phyloP scores from a whole-genome alignment of 495 filamentous ascomycete genomes.

The Astrothelium subdiscretum region DNA sequence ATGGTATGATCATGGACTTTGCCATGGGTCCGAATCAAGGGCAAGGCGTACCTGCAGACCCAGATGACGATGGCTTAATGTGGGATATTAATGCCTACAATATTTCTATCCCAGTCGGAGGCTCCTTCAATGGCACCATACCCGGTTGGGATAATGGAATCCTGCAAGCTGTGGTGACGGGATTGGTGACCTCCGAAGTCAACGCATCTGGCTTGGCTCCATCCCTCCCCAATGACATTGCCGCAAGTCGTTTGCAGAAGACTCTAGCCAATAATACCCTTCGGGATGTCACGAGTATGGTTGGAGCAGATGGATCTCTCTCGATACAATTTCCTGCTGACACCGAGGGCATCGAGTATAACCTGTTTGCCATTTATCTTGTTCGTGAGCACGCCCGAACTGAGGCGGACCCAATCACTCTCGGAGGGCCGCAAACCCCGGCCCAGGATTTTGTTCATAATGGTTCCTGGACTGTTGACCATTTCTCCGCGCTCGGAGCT shows the following conservation, averaged over 20 bases:
- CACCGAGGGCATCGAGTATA: slow-evolving; percentile 5
- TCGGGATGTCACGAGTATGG: slow-evolving; percentile 8
- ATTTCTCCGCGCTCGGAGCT: slow-evolving; percentile 36
- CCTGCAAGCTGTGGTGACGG: background rate
- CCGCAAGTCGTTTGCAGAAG: background rate
- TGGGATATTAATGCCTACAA: slow-evolving; percentile 31
- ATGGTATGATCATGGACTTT: slow-evolving; percentile 37
- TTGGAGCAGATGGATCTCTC: background rate
- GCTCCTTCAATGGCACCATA: slow-evolving; percentile 23
- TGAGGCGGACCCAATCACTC: background rate
- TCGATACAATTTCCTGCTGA: background rate
- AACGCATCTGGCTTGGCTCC: background rate
- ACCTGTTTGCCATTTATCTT: slow-evolving; percentile 10
- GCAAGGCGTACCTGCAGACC: slow-evolving; percentile 35
- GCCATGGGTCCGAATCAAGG: slow-evolving; percentile 38
- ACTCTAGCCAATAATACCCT: slow-evolving; percentile 3
- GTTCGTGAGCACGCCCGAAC: slow-evolving; percentile 1
- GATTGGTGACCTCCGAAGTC: background rate
- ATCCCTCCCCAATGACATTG: background rate
- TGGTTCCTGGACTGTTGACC: slow-evolving; percentile 40
- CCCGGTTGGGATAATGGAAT: slow-evolving; percentile 28
- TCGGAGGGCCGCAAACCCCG: slow-evolving; percentile 7
- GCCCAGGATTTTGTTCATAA: slow-evolving; percentile 27
- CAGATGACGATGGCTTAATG: slow-evolving; percentile 24
- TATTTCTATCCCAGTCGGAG: slow-evolving; percentile 17